These are phyloP conservation scores for Ceratocystis variospora DNA, from an alignment of 2,329 filamentous ascomycete species.

Conservation along the genomic window DNA sequence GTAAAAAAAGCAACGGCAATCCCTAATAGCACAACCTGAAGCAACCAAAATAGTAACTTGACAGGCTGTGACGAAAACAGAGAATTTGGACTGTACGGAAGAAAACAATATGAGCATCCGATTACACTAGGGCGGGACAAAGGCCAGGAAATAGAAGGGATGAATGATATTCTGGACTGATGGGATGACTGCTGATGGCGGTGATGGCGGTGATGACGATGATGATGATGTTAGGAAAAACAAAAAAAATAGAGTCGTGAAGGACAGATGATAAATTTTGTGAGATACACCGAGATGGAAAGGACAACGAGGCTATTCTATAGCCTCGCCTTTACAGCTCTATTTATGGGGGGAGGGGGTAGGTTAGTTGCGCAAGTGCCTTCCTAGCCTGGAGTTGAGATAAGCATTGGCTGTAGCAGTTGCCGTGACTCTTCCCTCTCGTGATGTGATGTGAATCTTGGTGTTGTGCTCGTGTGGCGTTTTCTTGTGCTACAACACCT, in stretches of 20 bases:
- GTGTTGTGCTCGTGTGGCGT: neutral
- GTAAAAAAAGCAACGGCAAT: conserved; percentile 1
- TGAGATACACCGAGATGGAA: neutral
- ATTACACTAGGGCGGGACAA: too few relatives aligned
- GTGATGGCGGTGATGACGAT: too few relatives aligned
- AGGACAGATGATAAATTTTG: too few relatives aligned
- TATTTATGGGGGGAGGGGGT: neutral
- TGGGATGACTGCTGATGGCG: neutral
- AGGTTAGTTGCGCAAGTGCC: neutral
- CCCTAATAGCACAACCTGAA: conserved; percentile 2
- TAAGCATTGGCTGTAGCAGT: neutral
- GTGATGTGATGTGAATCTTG: neutral
- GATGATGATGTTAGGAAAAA: too few relatives aligned
- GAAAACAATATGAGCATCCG: neutral
- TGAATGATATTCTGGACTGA: neutral
- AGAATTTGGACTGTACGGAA: neutral
- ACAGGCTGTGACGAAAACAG: neutral
- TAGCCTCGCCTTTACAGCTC: neutral
- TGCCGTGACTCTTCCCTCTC: neutral
- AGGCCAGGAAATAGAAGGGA: neutral
- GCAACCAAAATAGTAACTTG: conserved; percentile 8
- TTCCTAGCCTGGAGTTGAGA: neutral
- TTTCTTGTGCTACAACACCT: neutral
- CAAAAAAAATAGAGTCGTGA: too few relatives aligned
- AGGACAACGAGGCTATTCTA: neutral